phyloP scores from a whole-genome alignment of 441 rosid genomes.

The Brassica balearica region DNA sequence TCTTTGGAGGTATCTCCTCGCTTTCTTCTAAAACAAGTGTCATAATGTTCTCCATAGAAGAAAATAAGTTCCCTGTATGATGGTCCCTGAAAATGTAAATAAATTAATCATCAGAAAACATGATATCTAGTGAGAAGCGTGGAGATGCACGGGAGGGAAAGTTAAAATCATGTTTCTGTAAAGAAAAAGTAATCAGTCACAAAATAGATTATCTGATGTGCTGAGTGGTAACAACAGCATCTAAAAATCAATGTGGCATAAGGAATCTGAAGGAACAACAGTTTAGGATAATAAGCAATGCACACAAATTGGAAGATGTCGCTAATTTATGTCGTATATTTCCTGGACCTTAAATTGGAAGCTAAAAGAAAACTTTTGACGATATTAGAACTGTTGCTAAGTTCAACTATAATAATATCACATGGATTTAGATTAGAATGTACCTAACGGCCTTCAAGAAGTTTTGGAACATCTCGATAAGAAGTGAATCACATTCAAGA shows the following conservation, averaged over 20 bases:
- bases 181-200: background rate
- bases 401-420: background rate
- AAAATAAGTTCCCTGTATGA: slow-evolving; percentile 78
- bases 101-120: slow-evolving; percentile 26
- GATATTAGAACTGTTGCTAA: slow-evolving; percentile 13
- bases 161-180: slow-evolving; percentile 18
- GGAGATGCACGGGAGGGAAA: slow-evolving; percentile 2
- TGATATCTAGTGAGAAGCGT: slow-evolving; percentile 8
- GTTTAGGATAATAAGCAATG: slow-evolving; percentile 18
- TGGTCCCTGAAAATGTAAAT: slow-evolving; percentile 62
- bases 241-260: slow-evolving; percentile 22
- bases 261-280: background rate
- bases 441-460: slow-evolving; percentile 89
- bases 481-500: slow-evolving; percentile 90
- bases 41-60: slow-evolving; percentile 95
- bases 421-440: slow-evolving; percentile 21
- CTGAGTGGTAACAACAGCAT: slow-evolving; percentile 23
- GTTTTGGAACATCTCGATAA: slow-evolving; percentile 90
- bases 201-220: background rate
- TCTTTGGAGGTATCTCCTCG: slow-evolving; percentile 83
- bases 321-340: background rate
- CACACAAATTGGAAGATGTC: background rate
- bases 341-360: background rate
- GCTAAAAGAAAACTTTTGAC: background rate
- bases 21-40: slow-evolving; percentile 95